Evolutionary conservation across 1,139 yeast genomes (phyloP), one percentile per base, ranked within the genome.

Genomic region (Taphrina wiesneri): DNA sequence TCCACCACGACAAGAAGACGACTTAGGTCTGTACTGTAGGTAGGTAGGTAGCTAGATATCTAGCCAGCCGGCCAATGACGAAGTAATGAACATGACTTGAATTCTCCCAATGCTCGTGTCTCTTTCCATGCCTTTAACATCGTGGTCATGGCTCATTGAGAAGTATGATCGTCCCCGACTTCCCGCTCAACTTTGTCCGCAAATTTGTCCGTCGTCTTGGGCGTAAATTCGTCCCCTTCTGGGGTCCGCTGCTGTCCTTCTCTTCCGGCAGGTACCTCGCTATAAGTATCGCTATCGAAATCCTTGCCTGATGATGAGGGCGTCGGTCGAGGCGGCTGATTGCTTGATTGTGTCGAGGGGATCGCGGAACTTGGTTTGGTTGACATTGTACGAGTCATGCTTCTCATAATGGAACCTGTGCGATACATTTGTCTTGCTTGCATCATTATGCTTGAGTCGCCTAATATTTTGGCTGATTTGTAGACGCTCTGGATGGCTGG

Each of bases 341-440:
- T 36, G 34, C 28, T 32, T 5, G 59, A 54, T 54, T 54, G 59
- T 13, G 59, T 39, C 21, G 59, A 1, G 19, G 59, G 59, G 28
- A 54, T 54, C 34, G 59, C n/a, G 34, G 59, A 54, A 17, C 30
- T 28, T 13, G 56, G 56, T 32, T 52, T 52, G 17, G 43, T 52
- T 15, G 56, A 52, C 56, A 52, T 25, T 28, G 15, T 23, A n/a
- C 30, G n/a, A 45, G 26, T 15, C 51, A 13, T 17, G 25, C 11
- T 11, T 19, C 19, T 41, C 23, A 32, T 32, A 15, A 11, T n/a
- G n/a, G n/a, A 11, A 15, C 9, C 36, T 32, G 36, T 15, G 2
- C 15, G 36, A 32, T 11, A n/a, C 17, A 39, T 39, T 39, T n/a
- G 43, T 39, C 43, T 39, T 15, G 36, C 43, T 39, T 39, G n/a